These are phyloP conservation scores for Trichoderma brevicompactum DNA, from an alignment of 2,329 filamentous ascomycete species.

Conservation along the genomic window DNA sequence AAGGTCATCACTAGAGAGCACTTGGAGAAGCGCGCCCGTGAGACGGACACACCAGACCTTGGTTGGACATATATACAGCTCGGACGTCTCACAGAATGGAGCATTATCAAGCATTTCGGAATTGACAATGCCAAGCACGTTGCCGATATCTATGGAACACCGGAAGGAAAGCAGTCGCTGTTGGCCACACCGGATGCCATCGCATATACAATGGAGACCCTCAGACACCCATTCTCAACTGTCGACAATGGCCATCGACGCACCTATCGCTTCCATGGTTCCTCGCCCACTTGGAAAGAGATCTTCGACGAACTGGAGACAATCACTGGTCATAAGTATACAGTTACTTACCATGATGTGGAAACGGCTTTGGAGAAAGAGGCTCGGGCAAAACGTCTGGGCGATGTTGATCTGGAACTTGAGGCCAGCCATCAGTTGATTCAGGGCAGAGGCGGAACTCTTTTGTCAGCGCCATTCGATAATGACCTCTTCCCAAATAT, in stretches of 20 bases:
- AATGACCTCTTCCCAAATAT: constrained; percentile 10
- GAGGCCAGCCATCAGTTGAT: constrained; percentile 19
- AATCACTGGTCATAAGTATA: background rate
- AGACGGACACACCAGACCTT: constrained; percentile 7
- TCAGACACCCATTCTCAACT: constrained; percentile 8
- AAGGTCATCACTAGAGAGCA: constrained; percentile 12
- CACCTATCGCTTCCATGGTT: constrained; percentile 9
- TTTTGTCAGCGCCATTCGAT: constrained; percentile 8
- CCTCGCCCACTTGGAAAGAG: constrained; percentile 8
- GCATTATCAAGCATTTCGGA: constrained; percentile 17
- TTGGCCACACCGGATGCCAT: background rate
- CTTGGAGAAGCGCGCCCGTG: constrained; percentile 7
- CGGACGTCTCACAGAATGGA: constrained; percentile 16
- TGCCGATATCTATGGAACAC: constrained; percentile 2
- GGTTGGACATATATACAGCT: constrained; percentile 18
- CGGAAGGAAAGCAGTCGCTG: constrained; percentile 11
- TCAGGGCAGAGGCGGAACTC: constrained; percentile 9
- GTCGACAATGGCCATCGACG: background rate
- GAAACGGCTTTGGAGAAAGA: constrained; percentile 7
- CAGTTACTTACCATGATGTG: constrained; percentile 3
- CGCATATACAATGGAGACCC: background rate
- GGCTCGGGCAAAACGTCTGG: background rate
- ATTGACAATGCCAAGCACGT: constrained; percentile 1
- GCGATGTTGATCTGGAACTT: background rate
- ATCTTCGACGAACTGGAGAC: background rate